These are phyloP conservation scores for Acacia acuminata DNA, from an alignment of 306 rosid genomes.

Conservation along the genomic window DNA sequence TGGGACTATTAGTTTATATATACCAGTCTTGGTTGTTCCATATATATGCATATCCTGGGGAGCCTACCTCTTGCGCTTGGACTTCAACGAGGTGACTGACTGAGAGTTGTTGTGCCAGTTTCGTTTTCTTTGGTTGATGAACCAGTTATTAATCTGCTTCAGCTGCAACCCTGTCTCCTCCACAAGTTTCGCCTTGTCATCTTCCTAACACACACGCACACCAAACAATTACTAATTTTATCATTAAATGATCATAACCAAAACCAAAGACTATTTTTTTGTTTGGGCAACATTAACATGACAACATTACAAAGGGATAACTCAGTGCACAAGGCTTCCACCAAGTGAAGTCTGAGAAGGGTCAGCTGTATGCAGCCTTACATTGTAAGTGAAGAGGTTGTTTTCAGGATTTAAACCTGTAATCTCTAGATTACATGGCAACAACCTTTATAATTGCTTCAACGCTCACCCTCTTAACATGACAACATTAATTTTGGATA, in stretches of 20 bases:
- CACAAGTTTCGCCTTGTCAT: slow-evolving; percentile 96
- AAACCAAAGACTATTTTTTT: not conserved
- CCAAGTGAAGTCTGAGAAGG: too few relatives aligned
- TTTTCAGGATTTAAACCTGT: too few relatives aligned
- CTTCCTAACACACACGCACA: slow-evolving; percentile 51
- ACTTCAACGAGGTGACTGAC: slow-evolving; percentile 86
- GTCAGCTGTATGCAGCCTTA: too few relatives aligned
- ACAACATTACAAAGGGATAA: not conserved
- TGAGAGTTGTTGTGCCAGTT: slow-evolving; percentile 98
- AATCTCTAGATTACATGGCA: too few relatives aligned
- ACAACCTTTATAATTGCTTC: too few relatives aligned
- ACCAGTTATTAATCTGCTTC: slow-evolving; percentile 98
- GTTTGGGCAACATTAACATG: not conserved
- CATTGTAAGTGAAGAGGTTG: too few relatives aligned
- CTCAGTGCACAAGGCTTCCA: too few relatives aligned
- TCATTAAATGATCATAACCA: not conserved
- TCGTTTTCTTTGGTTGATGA: slow-evolving; percentile 95
- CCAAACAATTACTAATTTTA: too few relatives aligned
- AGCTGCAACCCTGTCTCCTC: slow-evolving; percentile 99
- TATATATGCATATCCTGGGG: not conserved
- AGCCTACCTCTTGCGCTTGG: slow-evolving; percentile 91
- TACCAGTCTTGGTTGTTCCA: not conserved
- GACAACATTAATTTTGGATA: not conserved
- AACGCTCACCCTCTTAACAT: not conserved
- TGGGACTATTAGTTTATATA: not conserved